Conservation (phyloP, 148 eudicot genomes). For the Limonium bicolor region DNA sequence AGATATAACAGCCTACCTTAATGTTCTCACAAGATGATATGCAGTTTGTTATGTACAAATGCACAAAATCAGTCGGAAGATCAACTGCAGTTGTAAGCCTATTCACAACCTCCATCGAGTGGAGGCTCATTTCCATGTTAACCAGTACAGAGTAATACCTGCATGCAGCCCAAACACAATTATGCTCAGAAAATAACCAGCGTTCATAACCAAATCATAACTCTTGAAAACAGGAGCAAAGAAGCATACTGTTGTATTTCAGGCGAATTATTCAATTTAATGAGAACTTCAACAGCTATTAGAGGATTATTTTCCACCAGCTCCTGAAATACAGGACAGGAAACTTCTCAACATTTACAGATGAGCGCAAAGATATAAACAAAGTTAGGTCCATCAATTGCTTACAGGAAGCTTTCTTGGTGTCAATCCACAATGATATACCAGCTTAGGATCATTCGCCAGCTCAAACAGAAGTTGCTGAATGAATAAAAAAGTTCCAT, state of each 20-base stretch:
- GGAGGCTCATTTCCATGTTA: constrained; percentile 97
- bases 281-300: constrained; percentile 93
- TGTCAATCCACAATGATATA: constrained; percentile 90
- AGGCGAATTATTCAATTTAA: constrained; percentile 77
- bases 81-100: constrained; percentile 87
- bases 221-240: too few relatives aligned
- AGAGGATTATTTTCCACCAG: constrained; percentile 93
- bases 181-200: neutral
- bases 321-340: too few relatives aligned
- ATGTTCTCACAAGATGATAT: constrained; percentile 90
- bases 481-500: too few relatives aligned
- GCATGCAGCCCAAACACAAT: constrained; percentile 9
- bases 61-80: constrained; percentile 89
- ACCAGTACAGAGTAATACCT: constrained; percentile 85
- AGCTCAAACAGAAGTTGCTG: constrained; percentile 79
- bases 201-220: too few relatives aligned
- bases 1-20: constrained; percentile 69
- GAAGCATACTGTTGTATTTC: constrained; percentile 67
- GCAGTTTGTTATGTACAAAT: constrained; percentile 88
- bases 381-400: constrained; percentile 4
- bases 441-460: constrained; percentile 88
- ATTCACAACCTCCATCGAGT: constrained; percentile 99
- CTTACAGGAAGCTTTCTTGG: constrained; percentile 88
- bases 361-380: too few relatives aligned
- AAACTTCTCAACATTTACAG: too few relatives aligned